Evolutionary conservation across 805 yeast genomes (phyloP), one percentile per base, ranked within the genome.

Genomic region (Nakazawaea anatomiae): DNA sequence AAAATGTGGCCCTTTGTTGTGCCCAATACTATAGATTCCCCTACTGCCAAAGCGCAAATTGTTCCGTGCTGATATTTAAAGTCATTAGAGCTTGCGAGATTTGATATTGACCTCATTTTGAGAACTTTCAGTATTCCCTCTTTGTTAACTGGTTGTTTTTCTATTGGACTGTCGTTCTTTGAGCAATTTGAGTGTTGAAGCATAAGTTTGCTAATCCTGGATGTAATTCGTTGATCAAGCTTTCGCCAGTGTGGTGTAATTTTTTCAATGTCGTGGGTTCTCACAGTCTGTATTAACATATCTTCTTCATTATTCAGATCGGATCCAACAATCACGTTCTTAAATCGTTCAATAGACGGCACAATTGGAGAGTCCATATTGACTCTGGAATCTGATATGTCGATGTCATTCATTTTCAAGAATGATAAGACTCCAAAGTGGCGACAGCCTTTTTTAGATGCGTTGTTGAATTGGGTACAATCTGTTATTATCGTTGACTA

Each of bases 1-100:
- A 87, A 64, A 0, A 89, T 69, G 38, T 64, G 68, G 1, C 96
- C 96, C 47, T 76, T 77, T 0, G 76, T 59, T 0, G 97, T 90
- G 2, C 96, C 97, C 6, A 90, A 58, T 0, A 80, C 80, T 6
- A 85, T 69, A 34, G 74, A 58, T 35, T 71, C 75, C 8, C 77
- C 72, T 0, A 77, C 69, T 0, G 71, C 62, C 11, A 81, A 58
- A 29, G 72, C 62, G 0, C 78, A 68, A 0, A 85, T 80, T 1
- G 74, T 71, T 0, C 92, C 91, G 57, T 75, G 73, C 7, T 53
- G 53, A 8, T 58, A 42, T 9, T 39, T 43, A 41, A 58, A 58
- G 1, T 54, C 59, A 6, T 57, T 42, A 2, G 60, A 48, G 44
- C 50, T 58, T 8, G 65, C 39, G 5, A 52, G 49, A 6, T 57